Conservation (phyloP, 352 stramenopile genomes). For the Globisporangium barbulae region DNA sequence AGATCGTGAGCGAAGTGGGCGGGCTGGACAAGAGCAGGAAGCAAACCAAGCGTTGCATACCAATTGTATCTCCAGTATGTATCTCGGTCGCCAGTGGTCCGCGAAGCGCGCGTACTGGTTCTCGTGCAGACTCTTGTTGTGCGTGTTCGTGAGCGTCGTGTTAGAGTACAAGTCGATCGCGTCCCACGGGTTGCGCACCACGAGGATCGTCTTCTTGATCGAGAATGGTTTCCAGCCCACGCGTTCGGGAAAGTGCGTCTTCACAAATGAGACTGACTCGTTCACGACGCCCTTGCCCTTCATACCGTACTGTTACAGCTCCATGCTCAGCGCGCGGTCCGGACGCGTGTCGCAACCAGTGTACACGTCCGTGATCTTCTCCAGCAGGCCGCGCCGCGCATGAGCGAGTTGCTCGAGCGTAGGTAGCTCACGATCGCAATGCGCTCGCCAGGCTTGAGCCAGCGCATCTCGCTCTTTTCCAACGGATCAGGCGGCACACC, state of each 20-base stretch:
- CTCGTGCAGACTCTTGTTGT: conserved; percentile 90
- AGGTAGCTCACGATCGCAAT: conserved; percentile 95
- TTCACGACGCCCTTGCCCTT: conserved; percentile 93
- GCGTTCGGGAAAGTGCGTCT: conserved; percentile 98
- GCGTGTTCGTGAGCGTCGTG: conserved; percentile 93
- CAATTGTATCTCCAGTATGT: too few relatives aligned
- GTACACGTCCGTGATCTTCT: conserved; percentile 93
- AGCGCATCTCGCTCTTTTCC: conserved; percentile 38
- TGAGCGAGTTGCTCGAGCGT: conserved; percentile 96
- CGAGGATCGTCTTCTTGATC: conserved; percentile 76
- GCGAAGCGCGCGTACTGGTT: conserved; percentile 85
- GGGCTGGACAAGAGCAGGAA: too few relatives aligned
- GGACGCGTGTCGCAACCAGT: conserved; percentile 97
- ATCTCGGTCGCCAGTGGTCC: conserved; percentile 86
- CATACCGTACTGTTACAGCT: conserved; percentile 88
- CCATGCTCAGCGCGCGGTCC: conserved; percentile 90
- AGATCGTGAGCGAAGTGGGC: too few relatives aligned
- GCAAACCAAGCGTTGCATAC: too few relatives aligned
- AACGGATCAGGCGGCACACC: neutral
- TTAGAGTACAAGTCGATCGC: conserved; percentile 99
- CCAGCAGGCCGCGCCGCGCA: conserved; percentile 94
- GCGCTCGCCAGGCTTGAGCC: conserved; percentile 64
- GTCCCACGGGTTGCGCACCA: conserved; percentile 97
- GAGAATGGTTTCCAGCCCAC: conserved; percentile 86
- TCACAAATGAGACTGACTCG: conserved; percentile 95